phyloP scores from a whole-genome alignment of 2,329 filamentous ascomycete genomes.

The Talaromyces sp. region DNA sequence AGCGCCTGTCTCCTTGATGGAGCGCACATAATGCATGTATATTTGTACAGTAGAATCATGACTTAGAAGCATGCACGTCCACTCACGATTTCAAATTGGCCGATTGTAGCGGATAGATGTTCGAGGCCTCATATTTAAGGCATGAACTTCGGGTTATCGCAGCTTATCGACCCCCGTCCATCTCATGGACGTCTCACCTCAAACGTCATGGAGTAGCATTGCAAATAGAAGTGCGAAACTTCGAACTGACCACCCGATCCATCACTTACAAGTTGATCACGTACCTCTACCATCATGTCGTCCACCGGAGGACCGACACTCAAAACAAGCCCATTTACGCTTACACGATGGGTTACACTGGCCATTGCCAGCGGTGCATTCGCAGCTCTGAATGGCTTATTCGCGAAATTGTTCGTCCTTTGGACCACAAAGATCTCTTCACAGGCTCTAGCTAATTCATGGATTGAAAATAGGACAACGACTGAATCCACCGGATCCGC shows the following conservation, averaged over 20 bases:
- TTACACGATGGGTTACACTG: conserved; percentile 49
- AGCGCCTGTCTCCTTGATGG: conserved; percentile 38
- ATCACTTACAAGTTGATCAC: not conserved
- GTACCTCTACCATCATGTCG: not conserved
- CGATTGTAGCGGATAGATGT: not conserved
- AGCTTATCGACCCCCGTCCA: not conserved
- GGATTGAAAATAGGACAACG: conserved; percentile 49
- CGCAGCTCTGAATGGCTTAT: conserved; percentile 63
- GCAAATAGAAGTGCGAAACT: not conserved
- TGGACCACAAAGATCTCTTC: not conserved
- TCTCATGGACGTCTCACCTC: not conserved
- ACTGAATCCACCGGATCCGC: conserved; percentile 56
- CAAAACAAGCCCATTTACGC: not conserved
- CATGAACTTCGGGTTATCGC: not conserved
- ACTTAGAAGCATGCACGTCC: not conserved
- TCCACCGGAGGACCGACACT: not conserved
- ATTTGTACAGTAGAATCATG: not conserved
- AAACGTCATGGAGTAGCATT: not conserved
- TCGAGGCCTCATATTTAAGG: not conserved
- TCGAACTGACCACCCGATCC: not conserved
- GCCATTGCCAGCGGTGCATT: conserved; percentile 60
- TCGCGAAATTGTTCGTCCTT: conserved; percentile 58
- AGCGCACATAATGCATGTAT: not conserved
- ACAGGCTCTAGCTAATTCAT: not conserved
- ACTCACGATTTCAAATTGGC: not conserved